A percentile compares a stretch with the other conserved stretches of the same genome.
phyloP scores from a whole-genome alignment of 73 alveolate genomes.

The Durusdinium trenchii region DNA sequence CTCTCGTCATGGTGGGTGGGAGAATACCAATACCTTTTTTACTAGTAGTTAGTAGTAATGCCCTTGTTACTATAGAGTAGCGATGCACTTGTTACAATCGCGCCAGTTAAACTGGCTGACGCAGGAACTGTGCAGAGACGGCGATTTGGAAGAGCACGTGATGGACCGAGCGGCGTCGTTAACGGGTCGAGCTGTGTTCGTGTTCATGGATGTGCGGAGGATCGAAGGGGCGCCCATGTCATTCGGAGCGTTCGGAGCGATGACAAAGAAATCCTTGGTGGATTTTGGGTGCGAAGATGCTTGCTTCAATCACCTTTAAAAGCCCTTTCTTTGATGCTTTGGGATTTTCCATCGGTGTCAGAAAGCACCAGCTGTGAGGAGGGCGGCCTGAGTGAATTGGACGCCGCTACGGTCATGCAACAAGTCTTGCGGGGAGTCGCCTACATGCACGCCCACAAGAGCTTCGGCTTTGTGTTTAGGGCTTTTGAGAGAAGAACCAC shows the following conservation, averaged over 20 bases:
- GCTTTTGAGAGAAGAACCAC: no score
- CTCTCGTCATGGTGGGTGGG: no score
- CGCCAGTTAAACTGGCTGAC: background rate
- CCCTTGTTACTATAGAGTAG: no score
- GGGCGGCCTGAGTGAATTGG: conserved; percentile 49
- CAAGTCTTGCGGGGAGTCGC: conserved; percentile 78
- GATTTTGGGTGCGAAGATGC: background rate
- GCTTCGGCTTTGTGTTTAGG: no score
- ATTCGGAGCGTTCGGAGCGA: background rate
- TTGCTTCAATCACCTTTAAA: background rate
- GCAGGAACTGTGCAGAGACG: conserved; percentile 74
- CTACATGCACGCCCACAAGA: conserved; percentile 70
- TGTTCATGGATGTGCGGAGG: background rate
- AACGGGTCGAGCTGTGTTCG: background rate
- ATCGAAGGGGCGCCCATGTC: background rate
- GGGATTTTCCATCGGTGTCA: background rate
- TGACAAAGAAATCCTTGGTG: background rate
- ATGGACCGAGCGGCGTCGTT: background rate
- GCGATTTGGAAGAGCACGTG: conserved; percentile 80
- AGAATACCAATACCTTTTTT: no score
- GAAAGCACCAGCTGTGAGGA: background rate
- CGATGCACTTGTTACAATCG: no score
- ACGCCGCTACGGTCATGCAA: conserved; percentile 85
- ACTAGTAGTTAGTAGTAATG: no score
- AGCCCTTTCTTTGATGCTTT: background rate